A percentile compares a stretch with the other conserved stretches of the same genome.
phyloP scores from a whole-genome alignment of 2,329 filamentous ascomycete species.

The Colletotrichum tropicale region DNA sequence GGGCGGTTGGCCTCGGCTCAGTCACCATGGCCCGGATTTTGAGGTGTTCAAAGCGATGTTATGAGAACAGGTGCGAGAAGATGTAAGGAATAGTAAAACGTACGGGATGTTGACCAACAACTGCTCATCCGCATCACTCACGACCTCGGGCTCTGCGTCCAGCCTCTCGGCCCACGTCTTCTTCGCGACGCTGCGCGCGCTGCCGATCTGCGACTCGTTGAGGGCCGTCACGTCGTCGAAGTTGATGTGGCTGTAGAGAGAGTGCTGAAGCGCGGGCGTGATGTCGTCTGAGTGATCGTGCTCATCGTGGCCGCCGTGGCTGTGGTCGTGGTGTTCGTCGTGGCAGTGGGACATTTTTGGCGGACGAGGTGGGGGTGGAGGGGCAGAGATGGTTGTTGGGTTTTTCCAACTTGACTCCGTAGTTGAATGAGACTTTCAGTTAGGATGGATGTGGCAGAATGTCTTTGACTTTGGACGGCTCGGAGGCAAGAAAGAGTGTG shows the following conservation, averaged over 20 bases:
- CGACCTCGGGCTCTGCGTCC: conserved; percentile 72
- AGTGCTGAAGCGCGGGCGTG: conserved; percentile 86
- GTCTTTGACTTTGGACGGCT: neutral
- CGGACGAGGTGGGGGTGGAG: neutral
- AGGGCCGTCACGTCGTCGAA: conserved; percentile 85
- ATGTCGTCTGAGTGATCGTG: conserved; percentile 95
- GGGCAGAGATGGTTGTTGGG: neutral
- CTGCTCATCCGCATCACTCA: conserved; percentile 90
- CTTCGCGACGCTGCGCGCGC: conserved; percentile 77
- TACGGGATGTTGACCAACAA: conserved; percentile 91
- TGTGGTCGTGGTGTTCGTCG: conserved; percentile 55
- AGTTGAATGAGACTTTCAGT: neutral
- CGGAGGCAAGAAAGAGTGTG: neutral
- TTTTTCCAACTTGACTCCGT: neutral
- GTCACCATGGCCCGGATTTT: rapidly evolving
- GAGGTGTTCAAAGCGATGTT: neutral
- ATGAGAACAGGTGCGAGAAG: neutral
- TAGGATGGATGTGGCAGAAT: no score
- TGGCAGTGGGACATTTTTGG: conserved; percentile 51
- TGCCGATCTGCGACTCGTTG: conserved; percentile 75
- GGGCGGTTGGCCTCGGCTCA: neutral
- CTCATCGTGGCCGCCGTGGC: conserved; percentile 57
- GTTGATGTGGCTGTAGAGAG: conserved; percentile 90
- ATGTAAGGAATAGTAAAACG: conserved; percentile 35
- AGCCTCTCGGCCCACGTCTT: conserved; percentile 92